These are phyloP conservation scores for Lactarius pseudohatsudake DNA, from an alignment of 768 basidiomycete species.

Conservation along the genomic window DNA sequence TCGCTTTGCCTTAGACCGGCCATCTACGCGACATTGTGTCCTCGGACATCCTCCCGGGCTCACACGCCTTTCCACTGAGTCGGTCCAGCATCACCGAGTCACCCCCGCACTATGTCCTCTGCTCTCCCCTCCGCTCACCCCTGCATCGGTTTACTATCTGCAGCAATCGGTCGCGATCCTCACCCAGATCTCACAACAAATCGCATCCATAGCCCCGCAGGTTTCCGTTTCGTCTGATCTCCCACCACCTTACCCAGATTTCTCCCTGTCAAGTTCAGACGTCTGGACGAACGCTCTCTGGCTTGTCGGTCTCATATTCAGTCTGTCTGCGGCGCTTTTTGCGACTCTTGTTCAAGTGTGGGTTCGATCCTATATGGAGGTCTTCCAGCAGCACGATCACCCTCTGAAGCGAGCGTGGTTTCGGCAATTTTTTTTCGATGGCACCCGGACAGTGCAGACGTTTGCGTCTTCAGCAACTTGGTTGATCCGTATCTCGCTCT, in stretches of 20 bases:
- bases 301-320: neutral
- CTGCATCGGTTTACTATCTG: neutral
- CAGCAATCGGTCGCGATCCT: conserved; percentile 4
- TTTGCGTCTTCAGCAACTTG: neutral
- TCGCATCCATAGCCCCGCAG: neutral
- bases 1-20: no score
- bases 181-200: conserved; percentile 7
- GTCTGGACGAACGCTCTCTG: neutral
- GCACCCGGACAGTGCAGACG: neutral
- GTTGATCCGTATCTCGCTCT: conserved; percentile 4
- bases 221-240: neutral
- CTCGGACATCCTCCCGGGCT: no score
- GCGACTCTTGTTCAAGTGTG: no score
- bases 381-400: no score
- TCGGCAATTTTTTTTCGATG: neutral
- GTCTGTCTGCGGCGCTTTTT: no score
- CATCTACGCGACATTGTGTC: no score
- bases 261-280: neutral
- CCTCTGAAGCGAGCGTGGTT: no score
- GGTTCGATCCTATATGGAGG: no score
- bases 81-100: no score
- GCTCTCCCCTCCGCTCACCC: no score
- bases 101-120: no score
- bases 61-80: no score
- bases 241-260: neutral